Evolutionary conservation across 2,329 filamentous ascomycete genomes (phyloP), one percentile per base, ranked within the genome.

Genomic region (Stemphylium vesicarium): DNA sequence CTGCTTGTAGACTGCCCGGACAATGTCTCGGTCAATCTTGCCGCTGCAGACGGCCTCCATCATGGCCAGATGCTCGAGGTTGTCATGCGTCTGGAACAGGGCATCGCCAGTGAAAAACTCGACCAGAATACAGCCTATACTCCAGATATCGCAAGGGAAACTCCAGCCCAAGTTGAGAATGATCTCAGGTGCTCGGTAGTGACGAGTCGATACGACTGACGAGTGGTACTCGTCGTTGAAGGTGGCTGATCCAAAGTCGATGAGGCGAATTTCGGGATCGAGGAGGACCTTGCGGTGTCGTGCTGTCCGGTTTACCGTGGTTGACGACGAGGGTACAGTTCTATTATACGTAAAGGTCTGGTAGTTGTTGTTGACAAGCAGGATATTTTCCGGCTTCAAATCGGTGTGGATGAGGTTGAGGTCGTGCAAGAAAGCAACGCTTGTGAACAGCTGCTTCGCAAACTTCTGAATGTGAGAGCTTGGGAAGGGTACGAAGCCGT

Each of bases 381-480:
- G 80, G 57, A 88, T 88, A 63, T 88, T 88, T 74, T 88, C 86
- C 2, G 86, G 86, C 72, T 88, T 88, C 57, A 88, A 72, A 74
- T 88, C 86, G 38, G 95, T 99, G 74, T 99, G 95, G 57, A 99
- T 97, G 62, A 99, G 85, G 74, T 98, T 96, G 15, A 99, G 84
- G 77, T 99, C 95, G 73, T 99, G 95, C 18, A 99, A 82, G 76
- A 98, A 99, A 54, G 95, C 95, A 70, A 99, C 96, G 70, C 94
- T 98, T n/a, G 94, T 98, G 58, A 99, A 90, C 13, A 99, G 82
- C 74, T 99, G 95, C 44, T 94, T 87, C 42, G 95, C 95, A 81
- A 99, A 98, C 73, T 86, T 94, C 76, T 98, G 95, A 55, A 99
- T 99, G 77, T 99, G 95, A 63, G 93, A 97, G 81, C 96, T 98